A percentile compares a stretch with the other conserved stretches of the same genome.
Evolutionary conservation across 78 protist genomes (phyloP).

Genomic region (Polysphondylium violaceum): DNA sequence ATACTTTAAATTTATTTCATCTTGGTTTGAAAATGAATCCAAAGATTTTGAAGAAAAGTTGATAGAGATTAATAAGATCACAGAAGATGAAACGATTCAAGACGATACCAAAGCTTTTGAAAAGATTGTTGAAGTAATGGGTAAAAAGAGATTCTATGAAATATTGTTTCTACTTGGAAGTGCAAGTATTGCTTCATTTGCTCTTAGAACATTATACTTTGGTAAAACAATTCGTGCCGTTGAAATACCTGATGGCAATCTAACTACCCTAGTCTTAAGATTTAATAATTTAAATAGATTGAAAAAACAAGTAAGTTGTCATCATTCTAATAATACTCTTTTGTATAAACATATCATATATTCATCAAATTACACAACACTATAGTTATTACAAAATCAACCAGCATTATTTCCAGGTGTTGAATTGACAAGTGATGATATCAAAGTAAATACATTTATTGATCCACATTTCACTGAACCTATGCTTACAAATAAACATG

Average conservation of each 20-base stretch:
- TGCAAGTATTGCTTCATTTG: conserved; percentile 48
- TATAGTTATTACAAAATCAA: conserved; percentile 41
- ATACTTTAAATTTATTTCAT: neutral
- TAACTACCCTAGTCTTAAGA: conserved; percentile 42
- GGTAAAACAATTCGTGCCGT: conserved; percentile 70
- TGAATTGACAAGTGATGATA: conserved; percentile 16
- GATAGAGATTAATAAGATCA: neutral
- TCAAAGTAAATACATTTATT: conserved; percentile 57
- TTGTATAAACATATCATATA: neutral
- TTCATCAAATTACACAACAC: neutral
- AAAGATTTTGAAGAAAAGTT: neutral
- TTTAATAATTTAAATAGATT: conserved; percentile 6
- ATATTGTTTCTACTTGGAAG: conserved; percentile 46
- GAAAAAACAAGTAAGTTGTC: conserved; percentile 19
- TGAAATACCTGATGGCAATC: conserved; percentile 78
- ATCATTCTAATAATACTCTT: neutral
- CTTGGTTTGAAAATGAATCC: neutral
- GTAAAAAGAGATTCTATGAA: conserved; percentile 37
- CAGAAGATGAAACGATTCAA: conserved; percentile 2
- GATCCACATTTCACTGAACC: conserved; percentile 78
- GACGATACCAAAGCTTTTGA: neutral
- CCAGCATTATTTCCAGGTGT: conserved; percentile 73
- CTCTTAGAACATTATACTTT: conserved; percentile 47
- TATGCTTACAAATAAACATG: conserved; percentile 26
- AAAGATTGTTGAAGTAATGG: neutral